Evolutionary conservation across 148 eudicot genomes (phyloP).

Genomic region (Cornus kousa): DNA sequence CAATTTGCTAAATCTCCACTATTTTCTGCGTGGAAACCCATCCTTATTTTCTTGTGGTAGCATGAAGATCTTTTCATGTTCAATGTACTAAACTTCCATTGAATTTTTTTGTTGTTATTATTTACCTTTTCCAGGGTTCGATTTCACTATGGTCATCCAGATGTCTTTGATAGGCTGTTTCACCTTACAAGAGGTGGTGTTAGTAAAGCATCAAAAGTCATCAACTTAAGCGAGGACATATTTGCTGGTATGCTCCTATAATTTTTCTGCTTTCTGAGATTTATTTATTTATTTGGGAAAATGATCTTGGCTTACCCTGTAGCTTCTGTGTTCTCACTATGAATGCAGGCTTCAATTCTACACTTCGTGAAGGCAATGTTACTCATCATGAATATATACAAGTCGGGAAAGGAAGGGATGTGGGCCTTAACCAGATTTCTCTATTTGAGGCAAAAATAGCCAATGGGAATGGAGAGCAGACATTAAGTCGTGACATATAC

Average conservation of each 20-base stretch:
- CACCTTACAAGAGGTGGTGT: conserved; percentile 98
- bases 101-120: neutral
- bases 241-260: conserved; percentile 74
- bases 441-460: conserved; percentile 98
- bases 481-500: conserved; percentile 92
- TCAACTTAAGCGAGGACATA: conserved; percentile 95
- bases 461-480: conserved; percentile 98
- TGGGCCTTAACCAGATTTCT: conserved; percentile 96
- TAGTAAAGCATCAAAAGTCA: conserved; percentile 95
- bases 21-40: neutral
- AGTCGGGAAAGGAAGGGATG: conserved; percentile 99
- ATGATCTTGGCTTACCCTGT: neutral
- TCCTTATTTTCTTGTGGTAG: neutral
- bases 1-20: neutral
- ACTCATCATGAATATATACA: conserved; percentile 99
- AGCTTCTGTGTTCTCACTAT: neutral
- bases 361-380: conserved; percentile 98
- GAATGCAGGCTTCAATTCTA: conserved; percentile 85
- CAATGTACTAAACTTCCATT: neutral
- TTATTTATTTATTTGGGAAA: neutral
- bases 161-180: conserved; percentile 93
- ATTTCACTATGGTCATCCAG: conserved; percentile 99
- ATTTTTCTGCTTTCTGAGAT: neutral
- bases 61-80: neutral
- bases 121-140: conserved; percentile 65